Evolutionary conservation across 768 basidiomycete genomes (phyloP).

Genomic region (Boletus patriciae): DNA sequence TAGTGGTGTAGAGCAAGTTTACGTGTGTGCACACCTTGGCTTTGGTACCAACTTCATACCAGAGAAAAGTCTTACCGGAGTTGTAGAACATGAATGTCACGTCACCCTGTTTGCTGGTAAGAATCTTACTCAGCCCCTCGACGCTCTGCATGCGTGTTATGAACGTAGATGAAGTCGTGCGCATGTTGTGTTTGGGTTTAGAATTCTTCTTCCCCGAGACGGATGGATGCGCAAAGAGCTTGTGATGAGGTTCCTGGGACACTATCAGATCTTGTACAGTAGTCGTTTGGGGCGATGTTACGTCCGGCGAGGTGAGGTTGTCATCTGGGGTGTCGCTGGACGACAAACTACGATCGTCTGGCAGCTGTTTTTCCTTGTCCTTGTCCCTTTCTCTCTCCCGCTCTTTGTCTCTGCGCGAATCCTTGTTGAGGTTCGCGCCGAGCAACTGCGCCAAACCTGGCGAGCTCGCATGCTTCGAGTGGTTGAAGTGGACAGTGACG

Average conservation of each 20-base stretch:
- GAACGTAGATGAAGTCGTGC: slow-evolving; percentile 90
- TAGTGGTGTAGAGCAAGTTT: neutral
- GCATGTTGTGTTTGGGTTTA: slow-evolving; percentile 87
- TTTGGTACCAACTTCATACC: slow-evolving; percentile 85
- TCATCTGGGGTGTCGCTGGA: slow-evolving; percentile 81
- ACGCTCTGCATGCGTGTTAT: slow-evolving; percentile 81
- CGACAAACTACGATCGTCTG: slow-evolving; percentile 72
- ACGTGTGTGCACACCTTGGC: slow-evolving; percentile 57
- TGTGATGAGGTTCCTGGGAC: slow-evolving; percentile 42
- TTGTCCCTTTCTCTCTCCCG: slow-evolving; percentile 39
- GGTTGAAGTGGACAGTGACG: slow-evolving; percentile 61
- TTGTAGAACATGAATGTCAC: slow-evolving; percentile 87
- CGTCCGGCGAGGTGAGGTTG: slow-evolving; percentile 42
- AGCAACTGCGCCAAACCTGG: slow-evolving; percentile 71
- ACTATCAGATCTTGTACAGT: slow-evolving; percentile 34
- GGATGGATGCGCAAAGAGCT: slow-evolving; percentile 60
- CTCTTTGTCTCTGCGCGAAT: slow-evolving; percentile 48
- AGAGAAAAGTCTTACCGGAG: slow-evolving; percentile 76
- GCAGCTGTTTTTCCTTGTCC: slow-evolving; percentile 39
- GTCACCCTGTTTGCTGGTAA: slow-evolving; percentile 83
- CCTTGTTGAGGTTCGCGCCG: slow-evolving; percentile 56
- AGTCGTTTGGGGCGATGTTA: slow-evolving; percentile 32
- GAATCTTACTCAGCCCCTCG: slow-evolving; percentile 70
- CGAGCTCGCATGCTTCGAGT: slow-evolving; percentile 49
- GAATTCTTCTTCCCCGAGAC: slow-evolving; percentile 57